Evolutionary conservation across 2,329 filamentous ascomycete genomes (phyloP), one percentile per base, ranked within the genome.

Genomic region (Sporothrix protearum): DNA sequence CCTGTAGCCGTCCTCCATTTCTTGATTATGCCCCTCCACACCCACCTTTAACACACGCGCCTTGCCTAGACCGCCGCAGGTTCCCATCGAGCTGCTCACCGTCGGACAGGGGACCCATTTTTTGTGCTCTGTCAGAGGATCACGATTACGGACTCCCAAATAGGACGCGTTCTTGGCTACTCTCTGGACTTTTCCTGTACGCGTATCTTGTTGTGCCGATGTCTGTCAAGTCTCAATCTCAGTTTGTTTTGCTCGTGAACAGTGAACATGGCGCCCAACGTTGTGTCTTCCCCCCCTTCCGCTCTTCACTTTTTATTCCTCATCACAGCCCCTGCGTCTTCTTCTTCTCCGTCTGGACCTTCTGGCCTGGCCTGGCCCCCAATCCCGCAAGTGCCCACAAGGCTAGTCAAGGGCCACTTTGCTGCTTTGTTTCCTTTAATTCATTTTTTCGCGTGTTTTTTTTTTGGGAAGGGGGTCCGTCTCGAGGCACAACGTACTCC

Each of bases 381-480:
- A n/a, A 30, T 55, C 47, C 51, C 30, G 39, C 49, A 39, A 69
- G 19, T 69, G 67, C 33, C 67, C 67, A 69, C 67, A 45, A 69
- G 67, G 67, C 67, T 30, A 69, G 47, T 45, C 42, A 67, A 49
- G 9, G 64, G 45, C 61, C 28, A 28, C 63, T 51, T 67, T 63
- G 19, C 49, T 53, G 22, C 14, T 12, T 36, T 53, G 19, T 22
- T 16, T 45, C 25, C 30, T 57, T 45, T 33, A 4, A 51, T 55
- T 63, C 12, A 14, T 22, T 63, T 25, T 16, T 22, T 59, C 3
- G 9, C n/a, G 2, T 49, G 3, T 22, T 42, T 30, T 8, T 33
- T 57, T 57, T 57, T 57, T 57, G 53, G n/a, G n/a, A n/a, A n/a
- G n/a, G n/a, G n/a, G n/a, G n/a, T n/a, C n/a, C n/a, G 57, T 63